Conservation (phyloP, 129 eudicot genomes). For the Chrysanthemum lavandulifolium region DNA sequence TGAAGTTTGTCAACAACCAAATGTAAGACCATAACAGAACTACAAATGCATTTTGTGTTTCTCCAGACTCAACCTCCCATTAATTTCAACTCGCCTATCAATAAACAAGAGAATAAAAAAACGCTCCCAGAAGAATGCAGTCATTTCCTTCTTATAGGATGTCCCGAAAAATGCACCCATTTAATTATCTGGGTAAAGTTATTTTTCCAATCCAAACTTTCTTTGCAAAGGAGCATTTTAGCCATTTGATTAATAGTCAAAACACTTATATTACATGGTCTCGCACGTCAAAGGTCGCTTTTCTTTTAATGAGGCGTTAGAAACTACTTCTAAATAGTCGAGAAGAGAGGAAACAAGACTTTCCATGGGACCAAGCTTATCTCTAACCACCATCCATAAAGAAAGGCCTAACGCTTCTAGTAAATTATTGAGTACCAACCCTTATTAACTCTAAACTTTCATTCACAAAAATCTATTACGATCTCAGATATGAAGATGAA, state of each 20-base stretch:
- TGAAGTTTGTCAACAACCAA: not conserved
- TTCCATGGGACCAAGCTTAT: not conserved
- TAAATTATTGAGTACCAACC: not conserved
- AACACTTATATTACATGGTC: not conserved
- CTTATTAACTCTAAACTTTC: slow-evolving; percentile 7
- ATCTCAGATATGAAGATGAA: not conserved
- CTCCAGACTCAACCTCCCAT: not conserved
- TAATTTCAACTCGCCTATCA: not conserved
- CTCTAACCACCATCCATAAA: not conserved
- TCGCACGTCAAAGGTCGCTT: not conserved
- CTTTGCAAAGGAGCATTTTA: not conserved
- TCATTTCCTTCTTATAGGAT: not conserved
- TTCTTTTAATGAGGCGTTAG: not conserved
- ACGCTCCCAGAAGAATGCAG: not conserved
- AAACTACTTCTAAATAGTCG: not conserved
- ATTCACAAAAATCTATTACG: not conserved
- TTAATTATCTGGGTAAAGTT: too few relatives aligned
- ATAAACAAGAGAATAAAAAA: not conserved
- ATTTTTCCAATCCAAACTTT: not conserved
- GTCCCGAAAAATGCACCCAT: not conserved
- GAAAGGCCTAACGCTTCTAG: not conserved
- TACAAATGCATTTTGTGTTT: not conserved
- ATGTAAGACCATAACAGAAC: not conserved
- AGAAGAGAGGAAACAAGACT: not conserved
- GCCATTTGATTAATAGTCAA: not conserved